Evolutionary conservation across 495 filamentous ascomycete species (phyloP).

Genomic region (Trypethelium eluteriae): DNA sequence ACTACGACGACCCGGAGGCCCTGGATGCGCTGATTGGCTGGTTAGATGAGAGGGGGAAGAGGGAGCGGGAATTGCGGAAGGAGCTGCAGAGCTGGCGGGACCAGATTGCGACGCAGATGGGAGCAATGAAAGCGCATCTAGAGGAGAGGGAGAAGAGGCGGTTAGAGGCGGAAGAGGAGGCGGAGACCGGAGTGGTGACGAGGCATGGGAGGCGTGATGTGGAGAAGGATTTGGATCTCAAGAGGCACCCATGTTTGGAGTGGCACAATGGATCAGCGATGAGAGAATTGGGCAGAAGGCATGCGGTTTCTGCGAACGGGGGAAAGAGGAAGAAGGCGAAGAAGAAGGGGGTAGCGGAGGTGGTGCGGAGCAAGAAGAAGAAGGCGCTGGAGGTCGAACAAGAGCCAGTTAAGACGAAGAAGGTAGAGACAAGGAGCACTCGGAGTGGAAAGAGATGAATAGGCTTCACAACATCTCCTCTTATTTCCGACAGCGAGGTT

Average conservation of each 20-base stretch:
- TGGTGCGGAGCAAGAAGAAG: slow-evolving; percentile 2
- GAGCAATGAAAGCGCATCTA: slow-evolving; percentile 64
- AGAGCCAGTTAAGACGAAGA: not conserved
- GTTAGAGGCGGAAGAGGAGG: slow-evolving; percentile 45
- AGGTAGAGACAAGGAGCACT: slow-evolving; percentile 6
- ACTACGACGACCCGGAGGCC: slow-evolving; percentile 68
- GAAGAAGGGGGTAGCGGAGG: slow-evolving; percentile 34
- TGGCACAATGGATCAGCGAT: slow-evolving; percentile 79
- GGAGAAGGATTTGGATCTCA: slow-evolving; percentile 48
- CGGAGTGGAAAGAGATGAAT: not conserved
- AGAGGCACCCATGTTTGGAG: slow-evolving; percentile 59
- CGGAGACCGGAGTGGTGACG: slow-evolving; percentile 65
- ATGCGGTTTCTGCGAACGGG: slow-evolving; percentile 51
- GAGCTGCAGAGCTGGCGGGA: slow-evolving; percentile 72
- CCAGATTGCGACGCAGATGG: slow-evolving; percentile 73
- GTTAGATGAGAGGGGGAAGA: slow-evolving; percentile 75
- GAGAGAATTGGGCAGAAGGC: slow-evolving; percentile 70
- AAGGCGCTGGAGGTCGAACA: not conserved
- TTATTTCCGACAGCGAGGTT: too few relatives aligned
- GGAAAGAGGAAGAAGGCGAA: slow-evolving; percentile 56
- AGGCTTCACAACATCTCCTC: too few relatives aligned
- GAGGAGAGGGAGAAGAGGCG: slow-evolving; percentile 44
- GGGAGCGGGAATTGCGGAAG: slow-evolving; percentile 77
- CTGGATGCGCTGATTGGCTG: slow-evolving; percentile 75
- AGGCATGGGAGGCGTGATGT: slow-evolving; percentile 50